Evolutionary conservation across 345 rosid genomes (phyloP), one percentile per base, ranked within the genome.

Genomic region (Noccaea bulbosa): DNA sequence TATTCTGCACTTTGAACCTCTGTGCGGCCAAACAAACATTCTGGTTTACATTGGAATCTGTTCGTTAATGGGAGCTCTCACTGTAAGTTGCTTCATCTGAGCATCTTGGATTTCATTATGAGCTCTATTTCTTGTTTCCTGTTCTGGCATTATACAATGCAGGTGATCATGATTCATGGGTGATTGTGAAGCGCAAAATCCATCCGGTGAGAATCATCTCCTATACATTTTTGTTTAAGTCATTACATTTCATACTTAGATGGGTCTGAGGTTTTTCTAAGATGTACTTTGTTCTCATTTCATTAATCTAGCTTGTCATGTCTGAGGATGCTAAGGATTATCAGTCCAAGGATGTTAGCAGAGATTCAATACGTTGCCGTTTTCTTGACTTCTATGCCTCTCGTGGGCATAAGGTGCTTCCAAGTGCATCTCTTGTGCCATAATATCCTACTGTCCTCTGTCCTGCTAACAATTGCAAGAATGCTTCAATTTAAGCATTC

Each of bases 391-490:
- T 91, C 78, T 93, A 83, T 70, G 92, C 97, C 69, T 84, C 97
- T 46, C 94, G 87, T 65, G 96, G 90, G 45, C 98, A 93, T 79
- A 93, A 86, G 73, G 77, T 88, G 62, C 89, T 93, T 62, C 90
- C 97, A 54, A 87, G 98, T 71, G 39, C 98, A 62, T 91, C 98
- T 48, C 98, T 93, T 57, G 96, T 91, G 57, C 97, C 97, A 30
- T 92, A 91, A 74, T 97, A 93, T 55, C 97, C 97, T 40, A 91
- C 98, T 7, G 98, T 93, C 74, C 81, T 93, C 98, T 7, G 98
- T 93, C 74, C 81, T 93, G 61, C 77, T 93, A 71, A 93, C 97
- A 22, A 93, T 93, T 39, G 98, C 98, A 27, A 97, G 98, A 72
- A 93, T 93, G 98, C 94, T 93, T 81, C 98, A 89, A 65, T 93